phyloP scores from a whole-genome alignment of 306 rosid genomes.

The Citrullus colocynthis region DNA sequence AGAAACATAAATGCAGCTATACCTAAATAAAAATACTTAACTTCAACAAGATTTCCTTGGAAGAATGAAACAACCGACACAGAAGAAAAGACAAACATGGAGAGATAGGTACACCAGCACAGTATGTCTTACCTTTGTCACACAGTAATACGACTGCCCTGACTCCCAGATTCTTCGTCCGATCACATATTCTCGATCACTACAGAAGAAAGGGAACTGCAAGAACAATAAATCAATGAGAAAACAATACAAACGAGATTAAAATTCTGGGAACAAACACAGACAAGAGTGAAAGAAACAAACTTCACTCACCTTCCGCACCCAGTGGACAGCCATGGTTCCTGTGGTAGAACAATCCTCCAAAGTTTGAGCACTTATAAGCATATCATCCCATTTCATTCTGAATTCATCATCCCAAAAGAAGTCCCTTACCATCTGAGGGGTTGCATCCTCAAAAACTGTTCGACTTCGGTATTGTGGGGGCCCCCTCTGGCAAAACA shows the following conservation, averaged over 20 bases:
- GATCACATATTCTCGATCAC: slow-evolving; percentile 44
- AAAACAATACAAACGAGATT: background rate
- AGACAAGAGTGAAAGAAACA: background rate
- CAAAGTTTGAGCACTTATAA: slow-evolving; percentile 24
- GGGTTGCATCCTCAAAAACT: slow-evolving; percentile 39
- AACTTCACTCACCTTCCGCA: slow-evolving; percentile 39
- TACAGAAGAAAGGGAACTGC: slow-evolving; percentile 62
- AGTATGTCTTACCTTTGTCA: slow-evolving; percentile 34
- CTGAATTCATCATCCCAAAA: slow-evolving; percentile 56
- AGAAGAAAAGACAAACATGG: background rate
- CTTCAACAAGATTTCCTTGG: background rate
- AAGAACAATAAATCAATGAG: slow-evolving; percentile 3
- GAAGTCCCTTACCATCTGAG: slow-evolving; percentile 42
- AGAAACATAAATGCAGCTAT: background rate
- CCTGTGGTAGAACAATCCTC: slow-evolving; percentile 44
- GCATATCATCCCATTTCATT: slow-evolving; percentile 51
- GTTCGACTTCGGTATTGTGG: slow-evolving; percentile 47
- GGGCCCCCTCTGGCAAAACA: slow-evolving; percentile 35
- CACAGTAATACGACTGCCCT: slow-evolving; percentile 35
- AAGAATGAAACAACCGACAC: background rate
- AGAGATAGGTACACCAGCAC: background rate
- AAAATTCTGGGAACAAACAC: background rate
- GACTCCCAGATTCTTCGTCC: slow-evolving; percentile 58
- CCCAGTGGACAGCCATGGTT: slow-evolving; percentile 44
- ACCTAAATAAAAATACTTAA: background rate